Conservation (phyloP, 148 eudicot genomes). For the Diospyros kaki region DNA sequence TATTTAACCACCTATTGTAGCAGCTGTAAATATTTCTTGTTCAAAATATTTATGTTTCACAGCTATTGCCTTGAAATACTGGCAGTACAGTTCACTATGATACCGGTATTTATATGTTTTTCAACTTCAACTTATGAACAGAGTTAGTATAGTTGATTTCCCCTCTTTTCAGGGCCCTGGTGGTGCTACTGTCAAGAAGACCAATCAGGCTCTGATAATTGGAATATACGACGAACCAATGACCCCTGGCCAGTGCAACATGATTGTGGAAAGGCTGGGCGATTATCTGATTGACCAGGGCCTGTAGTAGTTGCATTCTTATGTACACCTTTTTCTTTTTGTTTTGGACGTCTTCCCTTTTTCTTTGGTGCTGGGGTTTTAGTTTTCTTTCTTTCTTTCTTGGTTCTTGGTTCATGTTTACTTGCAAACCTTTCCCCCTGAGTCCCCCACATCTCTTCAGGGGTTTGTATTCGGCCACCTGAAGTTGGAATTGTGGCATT, state of each 20-base stretch:
- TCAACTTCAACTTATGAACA: background rate
- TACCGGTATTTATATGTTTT: background rate
- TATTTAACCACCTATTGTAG: background rate
- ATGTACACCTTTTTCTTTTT: background rate
- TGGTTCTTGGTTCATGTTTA: background rate
- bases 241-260: slow-evolving; percentile 20
- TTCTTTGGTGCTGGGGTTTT: background rate
- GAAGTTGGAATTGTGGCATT: slow-evolving; percentile 1
- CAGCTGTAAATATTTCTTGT: no score
- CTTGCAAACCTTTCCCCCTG: background rate
- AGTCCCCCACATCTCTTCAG: no score
- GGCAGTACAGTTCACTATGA: background rate
- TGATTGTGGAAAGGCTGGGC: slow-evolving; percentile 21
- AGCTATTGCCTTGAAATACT: background rate
- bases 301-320: background rate
- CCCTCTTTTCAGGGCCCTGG: slow-evolving; percentile 40
- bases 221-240: slow-evolving; percentile 50
- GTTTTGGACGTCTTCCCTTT: no score
- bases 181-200: slow-evolving; percentile 52
- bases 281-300: slow-evolving; percentile 21
- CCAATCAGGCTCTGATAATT: slow-evolving; percentile 34
- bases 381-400: background rate
- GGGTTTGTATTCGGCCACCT: background rate
- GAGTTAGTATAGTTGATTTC: background rate
- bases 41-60: no score